Evolutionary conservation across 768 basidiomycete species (phyloP).

Genomic region (Russula abietina): DNA sequence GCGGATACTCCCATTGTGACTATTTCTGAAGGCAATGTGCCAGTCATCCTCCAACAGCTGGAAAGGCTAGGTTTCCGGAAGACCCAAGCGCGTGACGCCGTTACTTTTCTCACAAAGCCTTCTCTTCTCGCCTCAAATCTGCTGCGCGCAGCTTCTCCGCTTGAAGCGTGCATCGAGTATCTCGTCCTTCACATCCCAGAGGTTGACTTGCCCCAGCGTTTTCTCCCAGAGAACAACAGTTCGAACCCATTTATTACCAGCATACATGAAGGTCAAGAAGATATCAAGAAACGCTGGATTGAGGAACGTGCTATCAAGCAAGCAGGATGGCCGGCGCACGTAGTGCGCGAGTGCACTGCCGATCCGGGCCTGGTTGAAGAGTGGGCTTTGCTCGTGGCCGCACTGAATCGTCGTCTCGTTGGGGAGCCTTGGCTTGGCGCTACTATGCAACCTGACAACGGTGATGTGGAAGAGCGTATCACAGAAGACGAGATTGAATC

Average conservation of each 20-base stretch:
- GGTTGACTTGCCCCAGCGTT: slow-evolving; percentile 74
- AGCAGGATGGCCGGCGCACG: slow-evolving; percentile 72
- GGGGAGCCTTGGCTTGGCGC: slow-evolving; percentile 36
- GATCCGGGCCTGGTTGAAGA: slow-evolving; percentile 38
- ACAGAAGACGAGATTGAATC: slow-evolving; percentile 30
- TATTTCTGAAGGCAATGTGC: slow-evolving; percentile 40
- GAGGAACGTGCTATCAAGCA: slow-evolving; percentile 76
- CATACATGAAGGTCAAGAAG: slow-evolving; percentile 53
- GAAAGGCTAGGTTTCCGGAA: slow-evolving; percentile 59
- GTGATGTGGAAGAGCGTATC: slow-evolving; percentile 35
- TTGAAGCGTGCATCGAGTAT: slow-evolving; percentile 81
- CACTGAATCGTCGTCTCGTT: slow-evolving; percentile 49
- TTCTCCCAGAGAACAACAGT: slow-evolving; percentile 57
- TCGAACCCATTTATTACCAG: slow-evolving; percentile 66
- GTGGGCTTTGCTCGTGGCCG: slow-evolving; percentile 50
- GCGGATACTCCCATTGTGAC: slow-evolving; percentile 32
- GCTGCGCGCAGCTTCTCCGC: slow-evolving; percentile 48
- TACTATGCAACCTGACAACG: slow-evolving; percentile 7
- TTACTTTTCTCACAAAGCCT: slow-evolving; percentile 50
- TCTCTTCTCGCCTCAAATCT: slow-evolving; percentile 59
- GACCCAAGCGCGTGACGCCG: slow-evolving; percentile 45
- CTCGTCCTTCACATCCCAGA: slow-evolving; percentile 79
- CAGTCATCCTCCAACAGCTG: slow-evolving; percentile 50
- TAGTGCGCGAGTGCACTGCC: slow-evolving; percentile 51
- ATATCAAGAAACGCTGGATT: slow-evolving; percentile 70